phyloP scores from a whole-genome alignment of 768 basidiomycete genomes.

The Lactarius quietus region DNA sequence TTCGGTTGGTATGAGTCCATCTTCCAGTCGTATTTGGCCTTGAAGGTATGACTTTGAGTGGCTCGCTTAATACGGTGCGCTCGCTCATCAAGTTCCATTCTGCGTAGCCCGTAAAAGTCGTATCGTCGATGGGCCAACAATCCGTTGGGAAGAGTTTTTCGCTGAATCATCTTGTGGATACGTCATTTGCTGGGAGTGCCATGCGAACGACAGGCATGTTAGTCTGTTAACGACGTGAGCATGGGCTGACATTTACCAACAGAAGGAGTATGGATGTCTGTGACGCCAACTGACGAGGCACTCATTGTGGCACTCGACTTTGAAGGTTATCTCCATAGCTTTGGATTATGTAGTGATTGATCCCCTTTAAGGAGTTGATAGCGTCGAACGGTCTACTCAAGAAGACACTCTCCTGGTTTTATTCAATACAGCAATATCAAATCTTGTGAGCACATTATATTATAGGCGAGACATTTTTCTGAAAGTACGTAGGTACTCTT shows the following conservation, averaged over 20 bases:
- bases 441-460: slow-evolving; percentile 41
- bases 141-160: slow-evolving; percentile 60
- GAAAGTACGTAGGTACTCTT: slow-evolving; percentile 40
- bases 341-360: neutral
- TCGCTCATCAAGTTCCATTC: neutral
- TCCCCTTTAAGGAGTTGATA: slow-evolving; percentile 47
- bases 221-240: neutral
- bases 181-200: slow-evolving; percentile 61
- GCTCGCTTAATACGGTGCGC: neutral
- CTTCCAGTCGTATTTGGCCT: slow-evolving; percentile 58
- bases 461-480: slow-evolving; percentile 40
- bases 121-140: slow-evolving; percentile 68
- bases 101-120: slow-evolving; percentile 54
- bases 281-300: slow-evolving; percentile 53
- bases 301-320: slow-evolving; percentile 62
- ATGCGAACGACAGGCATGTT: slow-evolving; percentile 52
- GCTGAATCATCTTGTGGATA: slow-evolving; percentile 58
- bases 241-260: neutral
- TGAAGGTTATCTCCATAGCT: slow-evolving; percentile 41
- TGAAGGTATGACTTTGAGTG: slow-evolving; percentile 37
- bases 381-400: slow-evolving; percentile 59
- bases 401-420: slow-evolving; percentile 61
- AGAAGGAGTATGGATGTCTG: slow-evolving; percentile 67
- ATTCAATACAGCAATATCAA: slow-evolving; percentile 64
- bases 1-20: slow-evolving; percentile 66